Conservation (phyloP, 106 monocot species). For the Acorus gramineus region DNA sequence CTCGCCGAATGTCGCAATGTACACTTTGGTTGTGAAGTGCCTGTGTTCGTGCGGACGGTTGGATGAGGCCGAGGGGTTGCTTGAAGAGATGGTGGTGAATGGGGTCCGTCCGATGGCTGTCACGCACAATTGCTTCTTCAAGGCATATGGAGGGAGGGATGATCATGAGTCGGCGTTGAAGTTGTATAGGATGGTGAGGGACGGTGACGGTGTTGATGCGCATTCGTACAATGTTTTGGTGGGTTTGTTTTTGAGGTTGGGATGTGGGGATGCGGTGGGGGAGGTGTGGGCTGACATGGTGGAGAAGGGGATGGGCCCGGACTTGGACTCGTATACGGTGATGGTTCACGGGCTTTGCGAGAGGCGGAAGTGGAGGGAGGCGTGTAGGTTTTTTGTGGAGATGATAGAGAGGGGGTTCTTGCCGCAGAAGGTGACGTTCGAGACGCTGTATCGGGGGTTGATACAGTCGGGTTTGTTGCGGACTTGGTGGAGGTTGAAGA, state of each 20-base stretch:
- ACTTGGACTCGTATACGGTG: conserved; percentile 26
- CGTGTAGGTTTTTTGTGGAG: conserved; percentile 14
- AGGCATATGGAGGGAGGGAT: conserved; percentile 20
- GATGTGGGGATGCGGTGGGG: conserved; percentile 23
- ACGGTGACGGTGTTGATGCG: conserved; percentile 22
- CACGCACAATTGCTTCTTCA: conserved; percentile 28
- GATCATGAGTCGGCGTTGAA: conserved; percentile 8
- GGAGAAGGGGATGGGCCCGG: conserved; percentile 17
- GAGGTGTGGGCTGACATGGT: conserved; percentile 77
- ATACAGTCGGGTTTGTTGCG: conserved; percentile 89
- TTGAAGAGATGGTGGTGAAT: conserved; percentile 19
- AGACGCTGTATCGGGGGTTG: conserved; percentile 56
- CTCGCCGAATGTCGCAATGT: conserved; percentile 71
- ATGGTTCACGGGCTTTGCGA: conserved; percentile 21
- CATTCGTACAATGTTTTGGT: conserved; percentile 78
- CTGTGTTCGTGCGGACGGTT: conserved; percentile 43
- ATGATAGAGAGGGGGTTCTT: conserved; percentile 13
- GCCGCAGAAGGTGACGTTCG: conserved; percentile 26
- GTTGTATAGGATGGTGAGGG: conserved; percentile 41
- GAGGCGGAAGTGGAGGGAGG: background rate
- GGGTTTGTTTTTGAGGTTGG: conserved; percentile 51
- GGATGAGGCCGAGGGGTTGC: conserved; percentile 13
- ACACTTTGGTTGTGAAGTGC: conserved; percentile 89
- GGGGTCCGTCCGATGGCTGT: conserved; percentile 20
- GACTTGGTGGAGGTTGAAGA: conserved; percentile 92